Percentiles rank a stretch among this genome's conserved stretches.
Conservation (phyloP, 2,329 filamentous ascomycete genomes). For the Chrysosporium queenslandicum region DNA sequence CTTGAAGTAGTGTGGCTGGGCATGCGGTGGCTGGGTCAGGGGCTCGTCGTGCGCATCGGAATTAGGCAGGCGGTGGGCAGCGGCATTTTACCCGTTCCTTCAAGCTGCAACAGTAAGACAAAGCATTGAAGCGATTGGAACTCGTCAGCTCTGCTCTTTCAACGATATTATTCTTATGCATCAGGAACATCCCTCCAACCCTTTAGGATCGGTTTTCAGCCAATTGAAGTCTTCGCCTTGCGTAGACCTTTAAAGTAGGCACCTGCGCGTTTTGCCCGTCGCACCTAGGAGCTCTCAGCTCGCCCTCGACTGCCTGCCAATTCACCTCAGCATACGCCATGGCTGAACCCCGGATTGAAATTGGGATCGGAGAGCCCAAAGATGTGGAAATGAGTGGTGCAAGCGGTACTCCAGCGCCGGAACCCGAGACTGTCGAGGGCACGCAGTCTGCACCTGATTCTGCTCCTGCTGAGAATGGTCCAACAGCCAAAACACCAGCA, state of each 20-base stretch:
- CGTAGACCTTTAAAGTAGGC: too few species aligned
- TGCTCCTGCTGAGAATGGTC: background rate
- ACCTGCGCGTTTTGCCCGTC: background rate
- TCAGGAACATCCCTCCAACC: too few species aligned
- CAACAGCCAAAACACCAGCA: background rate
- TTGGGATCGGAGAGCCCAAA: conserved; percentile 12
- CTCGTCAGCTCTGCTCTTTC: background rate
- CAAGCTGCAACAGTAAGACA: background rate
- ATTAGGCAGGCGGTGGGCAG: background rate
- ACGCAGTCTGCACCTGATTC: conserved; percentile 1
- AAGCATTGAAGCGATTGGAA: background rate
- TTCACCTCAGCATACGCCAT: background rate
- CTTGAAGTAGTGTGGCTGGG: background rate
- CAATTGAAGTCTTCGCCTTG: background rate
- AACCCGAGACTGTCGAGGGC: background rate
- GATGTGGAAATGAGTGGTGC: conserved; percentile 25
- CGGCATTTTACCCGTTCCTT: background rate
- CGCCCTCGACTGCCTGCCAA: too few species aligned
- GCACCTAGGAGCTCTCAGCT: too few species aligned
- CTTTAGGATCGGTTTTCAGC: background rate
- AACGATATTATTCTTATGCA: background rate
- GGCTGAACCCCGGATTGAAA: conserved; percentile 14
- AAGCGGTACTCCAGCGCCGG: conserved; percentile 5
- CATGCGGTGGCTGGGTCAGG: background rate
- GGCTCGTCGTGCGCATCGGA: background rate